phyloP scores from a whole-genome alignment of 371 early-diverging fungal species.

The Nematocida sp. region DNA sequence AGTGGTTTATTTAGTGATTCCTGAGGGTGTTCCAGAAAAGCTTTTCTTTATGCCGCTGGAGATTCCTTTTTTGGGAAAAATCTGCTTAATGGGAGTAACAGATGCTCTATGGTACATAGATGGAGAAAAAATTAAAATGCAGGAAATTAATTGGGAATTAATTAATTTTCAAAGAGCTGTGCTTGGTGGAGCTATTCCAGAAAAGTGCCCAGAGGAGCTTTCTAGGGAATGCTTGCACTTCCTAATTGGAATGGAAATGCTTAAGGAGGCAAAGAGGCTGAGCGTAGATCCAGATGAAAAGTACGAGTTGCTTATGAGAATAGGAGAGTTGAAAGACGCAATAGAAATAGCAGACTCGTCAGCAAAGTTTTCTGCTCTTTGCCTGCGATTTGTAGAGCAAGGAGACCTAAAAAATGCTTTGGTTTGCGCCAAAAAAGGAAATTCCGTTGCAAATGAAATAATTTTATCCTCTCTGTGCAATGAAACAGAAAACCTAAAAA shows the following conservation, averaged over 20 bases:
- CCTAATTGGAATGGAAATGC: conserved; percentile 55
- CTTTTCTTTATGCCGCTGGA: neutral
- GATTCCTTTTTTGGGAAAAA: neutral
- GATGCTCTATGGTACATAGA: conserved; percentile 49
- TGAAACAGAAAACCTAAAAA: conserved; percentile 38
- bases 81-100: conserved; percentile 49
- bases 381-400: conserved; percentile 41
- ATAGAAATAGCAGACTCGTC: conserved; percentile 47
- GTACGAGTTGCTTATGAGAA: conserved; percentile 64
- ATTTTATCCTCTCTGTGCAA: conserved; percentile 48
- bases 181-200: conserved; percentile 29
- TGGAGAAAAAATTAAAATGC: conserved; percentile 15
- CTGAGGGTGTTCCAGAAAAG: conserved; percentile 6
- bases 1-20: conserved; percentile 53
- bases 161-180: conserved; percentile 55
- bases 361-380: conserved; percentile 56
- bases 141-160: conserved; percentile 50
- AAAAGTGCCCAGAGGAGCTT: conserved; percentile 22
- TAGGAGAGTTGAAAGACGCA: conserved; percentile 59
- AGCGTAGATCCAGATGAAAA: conserved; percentile 56
- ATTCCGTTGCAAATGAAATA: conserved; percentile 47
- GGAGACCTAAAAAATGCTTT: conserved; percentile 46
- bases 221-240: conserved; percentile 59
- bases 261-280: conserved; percentile 58
- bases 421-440: conserved; percentile 54